These are phyloP conservation scores for Basidioascus undulatus DNA, from an alignment of 768 basidiomycete genomes.

Conservation along the genomic window DNA sequence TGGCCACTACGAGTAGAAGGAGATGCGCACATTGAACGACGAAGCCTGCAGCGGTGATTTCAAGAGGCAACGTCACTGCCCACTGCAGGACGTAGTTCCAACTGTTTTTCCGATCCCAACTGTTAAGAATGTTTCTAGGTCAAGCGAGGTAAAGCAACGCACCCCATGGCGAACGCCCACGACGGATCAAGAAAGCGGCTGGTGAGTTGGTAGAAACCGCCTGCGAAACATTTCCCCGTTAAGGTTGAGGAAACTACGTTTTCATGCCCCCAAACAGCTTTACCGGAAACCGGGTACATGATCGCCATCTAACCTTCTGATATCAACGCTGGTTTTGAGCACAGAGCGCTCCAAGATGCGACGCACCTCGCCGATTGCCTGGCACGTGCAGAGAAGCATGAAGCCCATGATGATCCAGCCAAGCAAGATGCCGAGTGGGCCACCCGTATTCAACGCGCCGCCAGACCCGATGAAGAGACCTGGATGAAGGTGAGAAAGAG, in stretches of 20 bases:
- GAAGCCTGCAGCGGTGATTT: slow-evolving; percentile 63
- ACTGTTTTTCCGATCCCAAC: no score
- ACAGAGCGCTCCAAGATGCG: no score
- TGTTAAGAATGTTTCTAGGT: no score
- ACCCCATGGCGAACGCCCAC: slow-evolving; percentile 11
- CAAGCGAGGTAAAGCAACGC: no score
- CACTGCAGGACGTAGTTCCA: slow-evolving; percentile 62
- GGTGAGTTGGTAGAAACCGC: slow-evolving; percentile 13
- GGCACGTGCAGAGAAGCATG: slow-evolving; percentile 9
- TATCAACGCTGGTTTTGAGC: no score
- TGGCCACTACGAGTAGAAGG: no score
- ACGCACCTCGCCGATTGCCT: slow-evolving; percentile 13
- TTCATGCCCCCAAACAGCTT: no score
- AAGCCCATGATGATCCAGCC: slow-evolving; percentile 11
- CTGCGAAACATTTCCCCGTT: no score
- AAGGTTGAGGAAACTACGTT: no score
- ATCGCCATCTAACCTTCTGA: background rate
- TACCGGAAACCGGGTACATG: slow-evolving; percentile 8
- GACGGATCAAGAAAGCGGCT: slow-evolving; percentile 4
- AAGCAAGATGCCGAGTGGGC: slow-evolving; percentile 30
- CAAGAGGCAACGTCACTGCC: slow-evolving; percentile 61
- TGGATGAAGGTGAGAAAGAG: slow-evolving; percentile 8
- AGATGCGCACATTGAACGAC: no score
- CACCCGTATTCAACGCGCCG: slow-evolving; percentile 25
- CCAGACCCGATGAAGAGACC: slow-evolving; percentile 35